Evolutionary conservation across 805 yeast genomes (phyloP), one percentile per base, ranked within the genome.

Genomic region (Lachancea quebecensis): DNA sequence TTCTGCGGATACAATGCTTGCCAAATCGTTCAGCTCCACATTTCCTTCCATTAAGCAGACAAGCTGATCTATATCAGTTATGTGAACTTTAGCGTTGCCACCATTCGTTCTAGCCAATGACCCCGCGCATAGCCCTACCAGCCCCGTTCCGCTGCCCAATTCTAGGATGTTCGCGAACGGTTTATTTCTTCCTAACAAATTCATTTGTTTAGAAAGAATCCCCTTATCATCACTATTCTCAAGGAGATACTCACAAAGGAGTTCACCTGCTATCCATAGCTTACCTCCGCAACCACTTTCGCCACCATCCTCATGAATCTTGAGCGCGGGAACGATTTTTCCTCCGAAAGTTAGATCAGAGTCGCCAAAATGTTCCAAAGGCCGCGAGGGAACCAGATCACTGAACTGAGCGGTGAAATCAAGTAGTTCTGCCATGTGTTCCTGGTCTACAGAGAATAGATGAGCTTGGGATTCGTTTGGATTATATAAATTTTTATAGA

Each of bases 211-310:
- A 15, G 40, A 31, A 12, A 52, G 41, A 10, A 52, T 16, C 2
- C 49, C 48, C 2, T 46, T 39, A 9, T 36, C n/a, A 11, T 48
- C 46, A 37, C 54, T 52, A 33, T 59, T 56, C 36, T 64, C 67
- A 1, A 69, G 42, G 8, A 75, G 49, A 47, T 75, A 78, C 34
- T 72, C 63, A 11, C 79, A 68, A 15, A 78, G 60, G 38, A 77
- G 61, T 44, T 77, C 78, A 14, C 82, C 83, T 9, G 82, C 81
- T 1, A 78, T 68, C 83, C 83, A 78, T 4, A 78, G 65, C 46
- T 75, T 73, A 2, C 83, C 83, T n/a, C 83, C 83, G 57, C 82
- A 78, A 1, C 83, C 83, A 4, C 70, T 57, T 1, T 70, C 75
- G 7, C 82, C 82, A 34, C 81, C 82, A 52, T 78, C 82, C 50